phyloP scores from a whole-genome alignment of 1,284 basidiomycete species.

The Thecaphora thlaspeos region DNA sequence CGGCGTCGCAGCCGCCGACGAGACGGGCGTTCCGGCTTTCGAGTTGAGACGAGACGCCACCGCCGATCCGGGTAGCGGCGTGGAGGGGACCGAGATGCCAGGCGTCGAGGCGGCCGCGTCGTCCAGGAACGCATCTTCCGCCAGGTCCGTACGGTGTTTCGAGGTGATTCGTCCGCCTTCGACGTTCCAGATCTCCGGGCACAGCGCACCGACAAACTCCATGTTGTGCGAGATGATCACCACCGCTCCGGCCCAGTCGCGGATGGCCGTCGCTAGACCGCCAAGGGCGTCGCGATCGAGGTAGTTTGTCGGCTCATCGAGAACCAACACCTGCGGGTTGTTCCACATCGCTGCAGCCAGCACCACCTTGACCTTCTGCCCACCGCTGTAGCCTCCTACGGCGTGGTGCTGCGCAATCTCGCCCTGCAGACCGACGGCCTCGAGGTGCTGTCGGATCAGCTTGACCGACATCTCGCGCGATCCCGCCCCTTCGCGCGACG shows the following conservation, averaged over 20 bases:
- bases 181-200: constrained; percentile 65
- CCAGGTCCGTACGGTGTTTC: constrained; percentile 79
- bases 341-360: constrained; percentile 57
- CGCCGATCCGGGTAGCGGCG: constrained; percentile 59
- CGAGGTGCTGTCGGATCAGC: constrained; percentile 56
- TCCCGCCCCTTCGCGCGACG: constrained; percentile 68
- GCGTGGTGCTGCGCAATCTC: constrained; percentile 57
- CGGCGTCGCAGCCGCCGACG: constrained; percentile 59
- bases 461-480: constrained; percentile 66
- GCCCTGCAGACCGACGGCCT: constrained; percentile 83
- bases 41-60: constrained; percentile 56
- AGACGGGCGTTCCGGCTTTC: constrained; percentile 57
- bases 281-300: constrained; percentile 67
- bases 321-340: constrained; percentile 54
- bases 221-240: constrained; percentile 94
- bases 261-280: constrained; percentile 91
- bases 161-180: constrained; percentile 77
- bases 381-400: constrained; percentile 53
- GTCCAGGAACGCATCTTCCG: constrained; percentile 72
- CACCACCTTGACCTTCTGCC: constrained; percentile 91
- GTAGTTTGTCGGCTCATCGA: constrained; percentile 86
- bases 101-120: constrained; percentile 65
- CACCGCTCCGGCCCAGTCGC: constrained; percentile 93
- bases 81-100: constrained; percentile 69
- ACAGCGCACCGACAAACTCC: constrained; percentile 56